Percentiles rank a stretch among this genome's conserved stretches.
phyloP scores from a whole-genome alignment of 495 filamentous ascomycete genomes.

The Lasiosphaeria miniovina region DNA sequence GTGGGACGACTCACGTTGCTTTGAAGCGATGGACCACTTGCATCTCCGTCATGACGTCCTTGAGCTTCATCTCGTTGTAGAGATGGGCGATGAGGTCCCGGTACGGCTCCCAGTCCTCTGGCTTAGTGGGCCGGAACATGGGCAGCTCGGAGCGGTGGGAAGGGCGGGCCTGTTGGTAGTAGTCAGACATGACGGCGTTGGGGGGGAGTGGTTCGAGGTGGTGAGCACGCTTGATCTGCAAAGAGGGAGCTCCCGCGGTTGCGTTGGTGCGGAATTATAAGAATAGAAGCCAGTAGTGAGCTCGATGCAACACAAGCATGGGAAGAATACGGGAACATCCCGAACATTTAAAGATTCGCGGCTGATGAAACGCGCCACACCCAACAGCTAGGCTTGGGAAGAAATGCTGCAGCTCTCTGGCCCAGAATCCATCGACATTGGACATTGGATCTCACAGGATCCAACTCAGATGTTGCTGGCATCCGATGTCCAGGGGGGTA shows the following conservation, averaged over 20 bases:
- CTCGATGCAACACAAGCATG: slow-evolving; percentile 2
- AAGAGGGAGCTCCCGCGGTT: slow-evolving; percentile 6
- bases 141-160: slow-evolving; percentile 2
- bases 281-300: neutral
- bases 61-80: slow-evolving; percentile 34
- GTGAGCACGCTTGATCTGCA: neutral
- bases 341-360: slow-evolving; percentile 2
- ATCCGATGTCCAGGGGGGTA: neutral
- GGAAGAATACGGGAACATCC: slow-evolving; percentile 1
- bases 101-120: slow-evolving; percentile 39
- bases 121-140: slow-evolving; percentile 29
- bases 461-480: neutral
- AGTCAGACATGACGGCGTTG: neutral
- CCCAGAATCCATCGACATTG: too few relatives aligned
- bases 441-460: too few relatives aligned
- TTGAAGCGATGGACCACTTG: slow-evolving; percentile 30
- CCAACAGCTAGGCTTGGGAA: neutral
- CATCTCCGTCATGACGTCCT: slow-evolving; percentile 37
- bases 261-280: neutral
- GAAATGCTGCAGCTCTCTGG: neutral
- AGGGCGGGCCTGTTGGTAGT: slow-evolving; percentile 1
- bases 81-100: slow-evolving; percentile 33
- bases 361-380: slow-evolving; percentile 3
- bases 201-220: neutral
- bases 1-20: slow-evolving; percentile 28